Percentiles rank a stretch among this genome's conserved stretches.
These are phyloP conservation scores for Calamus simplicifolius DNA, from an alignment of 176 grass and related monocot species.

Conservation along the genomic window DNA sequence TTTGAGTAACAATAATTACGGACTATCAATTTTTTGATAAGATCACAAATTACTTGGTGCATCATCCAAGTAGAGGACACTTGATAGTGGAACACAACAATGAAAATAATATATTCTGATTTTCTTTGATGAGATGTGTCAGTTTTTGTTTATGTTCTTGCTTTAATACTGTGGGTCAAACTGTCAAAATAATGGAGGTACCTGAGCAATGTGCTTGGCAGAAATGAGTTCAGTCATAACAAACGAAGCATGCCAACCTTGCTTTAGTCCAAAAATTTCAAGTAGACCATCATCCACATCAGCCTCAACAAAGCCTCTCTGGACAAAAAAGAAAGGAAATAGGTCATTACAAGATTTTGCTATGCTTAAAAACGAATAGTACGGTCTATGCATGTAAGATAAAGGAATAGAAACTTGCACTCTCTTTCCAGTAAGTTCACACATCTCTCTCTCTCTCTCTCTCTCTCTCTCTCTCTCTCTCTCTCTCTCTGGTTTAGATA, in stretches of 20 bases:
- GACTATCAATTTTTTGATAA: background rate
- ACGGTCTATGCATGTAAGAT: too few species aligned
- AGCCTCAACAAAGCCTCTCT: constrained; percentile 86
- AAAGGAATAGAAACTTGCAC: too few species aligned
- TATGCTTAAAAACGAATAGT: too few species aligned
- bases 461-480: too few species aligned
- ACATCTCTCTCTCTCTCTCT: too few species aligned
- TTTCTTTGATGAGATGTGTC: too few species aligned
- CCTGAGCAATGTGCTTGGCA: constrained; percentile 95
- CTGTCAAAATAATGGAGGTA: constrained; percentile 12
- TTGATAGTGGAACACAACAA: background rate
- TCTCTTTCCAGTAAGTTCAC: too few species aligned
- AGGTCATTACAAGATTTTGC: background rate
- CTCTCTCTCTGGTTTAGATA: too few species aligned
- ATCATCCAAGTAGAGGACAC: background rate
- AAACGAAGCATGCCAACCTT: constrained; percentile 98
- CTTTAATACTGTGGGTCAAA: background rate
- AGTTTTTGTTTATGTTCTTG: background rate
- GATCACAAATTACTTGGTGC: background rate
- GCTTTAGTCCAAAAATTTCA: constrained; percentile 97
- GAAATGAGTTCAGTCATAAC: constrained; percentile 93
- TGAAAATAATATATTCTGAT: background rate
- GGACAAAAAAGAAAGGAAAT: constrained; percentile 10
- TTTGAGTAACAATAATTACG: background rate
- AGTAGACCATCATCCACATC: constrained; percentile 83